These are phyloP conservation scores for Mrakia gelida DNA, from an alignment of 768 basidiomycete species.

Conservation along the genomic window DNA sequence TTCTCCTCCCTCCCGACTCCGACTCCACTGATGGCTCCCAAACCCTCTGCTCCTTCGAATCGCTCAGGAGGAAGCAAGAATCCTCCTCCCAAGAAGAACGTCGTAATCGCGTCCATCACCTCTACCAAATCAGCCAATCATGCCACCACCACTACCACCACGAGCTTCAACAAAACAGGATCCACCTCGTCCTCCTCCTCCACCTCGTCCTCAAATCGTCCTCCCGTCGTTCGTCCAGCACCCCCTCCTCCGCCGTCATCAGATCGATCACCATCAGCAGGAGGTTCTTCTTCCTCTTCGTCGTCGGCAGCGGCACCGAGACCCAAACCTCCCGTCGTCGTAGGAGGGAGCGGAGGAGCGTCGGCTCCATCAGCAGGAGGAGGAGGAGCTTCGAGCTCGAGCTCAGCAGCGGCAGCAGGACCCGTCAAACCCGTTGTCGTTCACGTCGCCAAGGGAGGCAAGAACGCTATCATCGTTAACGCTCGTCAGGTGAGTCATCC, in stretches of 20 bases:
- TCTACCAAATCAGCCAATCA: neutral
- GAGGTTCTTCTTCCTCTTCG: neutral
- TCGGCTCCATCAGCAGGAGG: neutral
- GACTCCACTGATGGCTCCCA: neutral
- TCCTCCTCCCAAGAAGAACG: neutral
- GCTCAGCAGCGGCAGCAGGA: neutral
- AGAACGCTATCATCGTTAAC: slow-evolving; percentile 43
- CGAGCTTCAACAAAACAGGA: neutral
- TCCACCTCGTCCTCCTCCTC: neutral
- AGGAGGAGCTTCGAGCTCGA: neutral
- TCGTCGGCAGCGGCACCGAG: neutral
- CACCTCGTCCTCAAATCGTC: neutral
- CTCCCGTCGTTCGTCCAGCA: neutral
- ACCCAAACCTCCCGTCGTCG: neutral
- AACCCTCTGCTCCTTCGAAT: neutral
- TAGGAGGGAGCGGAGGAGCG: neutral
- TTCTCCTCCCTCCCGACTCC: neutral
- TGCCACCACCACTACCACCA: neutral
- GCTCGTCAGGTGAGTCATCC: slow-evolving; percentile 40
- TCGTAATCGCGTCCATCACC: neutral
- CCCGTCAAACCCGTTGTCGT: neutral
- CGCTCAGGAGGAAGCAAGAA: neutral
- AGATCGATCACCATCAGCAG: neutral
- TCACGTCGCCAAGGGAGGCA: neutral
- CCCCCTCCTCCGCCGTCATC: neutral